Base-by-base conservation (phyloP, 768 basidiomycete species). In the Termitomyces sp. region DNA sequence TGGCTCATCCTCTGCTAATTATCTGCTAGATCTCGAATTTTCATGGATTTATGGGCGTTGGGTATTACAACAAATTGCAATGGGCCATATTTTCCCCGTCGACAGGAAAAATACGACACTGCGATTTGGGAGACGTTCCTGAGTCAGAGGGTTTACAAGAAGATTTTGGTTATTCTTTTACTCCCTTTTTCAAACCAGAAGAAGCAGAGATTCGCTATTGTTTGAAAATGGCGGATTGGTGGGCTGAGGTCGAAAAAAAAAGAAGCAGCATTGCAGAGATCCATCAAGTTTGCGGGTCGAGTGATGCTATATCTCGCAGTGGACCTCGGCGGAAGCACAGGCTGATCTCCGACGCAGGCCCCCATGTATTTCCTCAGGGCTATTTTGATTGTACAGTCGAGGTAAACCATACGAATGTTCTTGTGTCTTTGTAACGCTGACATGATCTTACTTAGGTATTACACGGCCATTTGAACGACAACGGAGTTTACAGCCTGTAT, bases 371-470 rank as follows among this genome's bases (percentile, higher is more conserved):
- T 11, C 80, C 81, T 2, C 51, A 59, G 22, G 81, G 82, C 1
- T 87, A 77, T 66, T 86, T 87, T 65, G 76, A 87, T 55, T 86
- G 85, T 49, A 85, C 82, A 0, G 74, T 84, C 16, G 81, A 87
- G 75, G 86, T 86, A 60, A 62, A 73, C 46, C 36, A 7, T 35
- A 38, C 35, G 6, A 3, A 52, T 38, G 9, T 22, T 32, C 9
- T 18, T 9, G 32, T 32, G 28, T 22, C 41, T 32, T 52, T 7
- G 22, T 8, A 40, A 49, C 3, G 18, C 20, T 33, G 20, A 40
- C n/a, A n/a, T 20, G 30, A n/a, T 30, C 1, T 22, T 30, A 3
- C 11, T 16, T 8, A 88, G 87, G 73, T 88, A 20, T 57, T 87
- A 10, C 68, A 78, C 52, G 76, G 71, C 9, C 72, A 77, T 50